A percentile compares a stretch with the other conserved stretches of the same genome.
Evolutionary conservation across 768 basidiomycete genomes (phyloP).

Genomic region (Cantharellus anzutake): DNA sequence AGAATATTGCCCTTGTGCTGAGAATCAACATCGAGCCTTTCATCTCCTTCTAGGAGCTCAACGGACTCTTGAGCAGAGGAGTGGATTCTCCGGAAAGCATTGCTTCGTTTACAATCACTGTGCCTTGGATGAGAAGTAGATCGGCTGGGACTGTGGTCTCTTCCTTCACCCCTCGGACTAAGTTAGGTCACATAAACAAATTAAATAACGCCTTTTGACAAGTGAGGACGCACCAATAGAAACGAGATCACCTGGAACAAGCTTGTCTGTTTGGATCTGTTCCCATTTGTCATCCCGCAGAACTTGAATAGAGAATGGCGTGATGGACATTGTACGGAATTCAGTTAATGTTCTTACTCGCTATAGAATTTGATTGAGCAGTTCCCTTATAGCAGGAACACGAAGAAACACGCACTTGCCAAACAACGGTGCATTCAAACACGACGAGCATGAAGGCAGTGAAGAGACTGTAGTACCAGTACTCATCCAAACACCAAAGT

Average conservation of each 20-base stretch:
- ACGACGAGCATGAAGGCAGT: slow-evolving; percentile 96
- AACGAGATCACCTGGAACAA: slow-evolving; percentile 85
- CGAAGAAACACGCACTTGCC: slow-evolving; percentile 47
- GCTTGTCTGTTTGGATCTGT: slow-evolving; percentile 61
- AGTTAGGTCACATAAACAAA: background rate
- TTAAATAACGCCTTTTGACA: background rate
- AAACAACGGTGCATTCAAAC: slow-evolving; percentile 97
- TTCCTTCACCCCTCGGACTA: slow-evolving; percentile 25
- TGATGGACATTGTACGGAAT: slow-evolving; percentile 91
- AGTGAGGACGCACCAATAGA: slow-evolving; percentile 40
- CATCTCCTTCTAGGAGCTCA: slow-evolving; percentile 54
- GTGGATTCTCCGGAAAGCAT: slow-evolving; percentile 99
- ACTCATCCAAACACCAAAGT: slow-evolving; percentile 94
- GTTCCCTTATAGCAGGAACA: slow-evolving; percentile 1
- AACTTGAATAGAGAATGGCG: slow-evolving; percentile 71
- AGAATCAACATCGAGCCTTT: slow-evolving; percentile 69
- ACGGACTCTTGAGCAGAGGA: slow-evolving; percentile 86
- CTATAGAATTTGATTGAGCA: slow-evolving; percentile 21
- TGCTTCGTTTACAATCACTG: slow-evolving; percentile 95
- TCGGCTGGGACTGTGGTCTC: slow-evolving; percentile 91
- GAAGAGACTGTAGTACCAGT: slow-evolving; percentile 96
- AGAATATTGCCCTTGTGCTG: slow-evolving; percentile 74
- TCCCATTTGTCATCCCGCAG: slow-evolving; percentile 68
- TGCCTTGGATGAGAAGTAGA: slow-evolving; percentile 77
- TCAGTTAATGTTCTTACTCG: slow-evolving; percentile 86